Evolutionary conservation across 148 eudicot species (phyloP), one percentile per base, ranked within the genome.

Genomic region (Cornus suecica): DNA sequence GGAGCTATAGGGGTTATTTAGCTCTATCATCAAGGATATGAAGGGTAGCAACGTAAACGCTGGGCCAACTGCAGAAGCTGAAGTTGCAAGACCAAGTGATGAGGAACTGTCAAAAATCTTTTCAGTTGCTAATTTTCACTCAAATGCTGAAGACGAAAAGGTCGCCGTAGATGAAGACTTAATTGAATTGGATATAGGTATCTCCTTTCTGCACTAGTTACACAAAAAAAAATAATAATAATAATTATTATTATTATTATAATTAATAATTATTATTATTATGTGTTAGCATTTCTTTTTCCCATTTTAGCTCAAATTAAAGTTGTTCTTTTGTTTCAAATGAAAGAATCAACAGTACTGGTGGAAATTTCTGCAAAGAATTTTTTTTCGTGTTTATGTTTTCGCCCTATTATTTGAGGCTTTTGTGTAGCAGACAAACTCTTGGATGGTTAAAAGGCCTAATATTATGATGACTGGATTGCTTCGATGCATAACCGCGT

Each of bases 141-240:
- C 77, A 69, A 78, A 80, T 20, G 69, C 80, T 76, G 93, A 88
- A 80, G 81, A 45, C 62, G 80, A 68, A 74, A 84, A 87, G 28
- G 42, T 48, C n/a, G 74, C 69, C 30, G 24, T 66, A 54, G 84
- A 86, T 74, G 80, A 83, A 26, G 86, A 88, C 42, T 86, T 79
- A 48, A 82, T 66, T 58, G 87, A 87, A 61, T 79, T 96, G 88
- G 97, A 84, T 83, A 90, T 96, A 84, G 97, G 99, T 94, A 81
- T 48, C 78, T 10, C 67, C 58, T 78, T 31, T 18, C 52, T 8
- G 25, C 62, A 29, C 29, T 29, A 62, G 14, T 22, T 67, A 20
- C 64, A 58, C 23, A 29, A 51, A 25, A 65, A 65, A 56, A 23
- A 34, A 68, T 41, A 14, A 68, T 27, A n/a, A 22, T 24, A 15